Evolutionary conservation across 805 yeast species (phyloP).

Genomic region (Lachancea kluyveri): DNA sequence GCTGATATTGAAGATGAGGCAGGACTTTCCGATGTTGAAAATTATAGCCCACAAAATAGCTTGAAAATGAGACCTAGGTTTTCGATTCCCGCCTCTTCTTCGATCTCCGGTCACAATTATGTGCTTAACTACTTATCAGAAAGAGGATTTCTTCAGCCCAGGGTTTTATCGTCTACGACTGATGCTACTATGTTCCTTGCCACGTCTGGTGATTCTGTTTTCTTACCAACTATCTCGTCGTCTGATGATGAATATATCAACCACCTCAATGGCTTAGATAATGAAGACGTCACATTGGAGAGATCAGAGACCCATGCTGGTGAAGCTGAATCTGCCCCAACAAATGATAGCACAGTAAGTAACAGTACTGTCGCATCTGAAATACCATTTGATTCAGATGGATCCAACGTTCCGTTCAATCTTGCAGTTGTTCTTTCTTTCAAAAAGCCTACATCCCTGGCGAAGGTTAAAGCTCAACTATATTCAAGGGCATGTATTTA

Average conservation of each 20-base stretch:
- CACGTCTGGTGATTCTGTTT: slow-evolving; percentile 31
- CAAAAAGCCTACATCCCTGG: slow-evolving; percentile 34
- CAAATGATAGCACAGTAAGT: neutral
- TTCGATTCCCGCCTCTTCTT: neutral
- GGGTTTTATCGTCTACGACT: slow-evolving; percentile 11
- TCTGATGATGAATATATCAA: slow-evolving; percentile 26
- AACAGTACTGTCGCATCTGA: neutral
- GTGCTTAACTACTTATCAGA: slow-evolving; percentile 18
- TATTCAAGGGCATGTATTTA: slow-evolving; percentile 38
- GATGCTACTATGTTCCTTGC: slow-evolving; percentile 25
- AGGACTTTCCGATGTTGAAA: slow-evolving; percentile 5
- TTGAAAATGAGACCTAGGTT: too few species aligned
- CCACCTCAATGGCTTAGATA: slow-evolving; percentile 8
- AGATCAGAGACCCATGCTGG: neutral
- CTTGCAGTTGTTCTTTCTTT: slow-evolving; percentile 46
- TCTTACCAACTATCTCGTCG: slow-evolving; percentile 28
- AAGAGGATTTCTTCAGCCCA: slow-evolving; percentile 25
- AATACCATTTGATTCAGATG: slow-evolving; percentile 3
- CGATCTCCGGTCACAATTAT: slow-evolving; percentile 3
- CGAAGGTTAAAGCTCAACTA: slow-evolving; percentile 37
- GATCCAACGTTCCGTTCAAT: slow-evolving; percentile 40
- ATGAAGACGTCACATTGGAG: slow-evolving; percentile 4
- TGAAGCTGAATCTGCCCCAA: neutral
- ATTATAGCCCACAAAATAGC: too few species aligned
- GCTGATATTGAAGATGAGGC: slow-evolving; percentile 9